These are phyloP conservation scores for Alternaria sp. DNA, from an alignment of 2,329 filamentous ascomycete species.

Conservation along the genomic window DNA sequence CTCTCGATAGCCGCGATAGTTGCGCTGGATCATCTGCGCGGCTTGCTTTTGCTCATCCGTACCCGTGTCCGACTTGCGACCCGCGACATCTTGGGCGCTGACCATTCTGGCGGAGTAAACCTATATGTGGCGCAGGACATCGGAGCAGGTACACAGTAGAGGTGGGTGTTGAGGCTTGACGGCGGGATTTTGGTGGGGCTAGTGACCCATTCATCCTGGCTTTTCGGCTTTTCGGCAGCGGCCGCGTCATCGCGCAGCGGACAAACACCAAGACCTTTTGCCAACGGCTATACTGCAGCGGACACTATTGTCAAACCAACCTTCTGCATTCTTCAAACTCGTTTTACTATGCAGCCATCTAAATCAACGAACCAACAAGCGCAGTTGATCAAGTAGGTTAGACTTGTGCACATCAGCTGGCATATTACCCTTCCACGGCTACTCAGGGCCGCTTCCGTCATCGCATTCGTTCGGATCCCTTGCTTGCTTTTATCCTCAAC, in stretches of 20 bases:
- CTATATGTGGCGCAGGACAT: constrained; percentile 15
- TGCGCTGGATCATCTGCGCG: constrained; percentile 59
- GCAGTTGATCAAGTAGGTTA: background rate
- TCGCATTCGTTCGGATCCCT: background rate
- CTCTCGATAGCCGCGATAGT: constrained; percentile 78
- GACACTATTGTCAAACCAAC: background rate
- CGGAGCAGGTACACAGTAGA: background rate
- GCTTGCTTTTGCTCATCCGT: constrained; percentile 39
- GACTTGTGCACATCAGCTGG: background rate
- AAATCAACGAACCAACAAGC: background rate
- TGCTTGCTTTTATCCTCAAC: background rate
- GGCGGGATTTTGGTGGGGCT: constrained; percentile 16
- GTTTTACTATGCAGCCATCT: background rate
- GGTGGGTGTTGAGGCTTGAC: constrained; percentile 17
- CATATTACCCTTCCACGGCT: background rate
- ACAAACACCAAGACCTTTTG: background rate
- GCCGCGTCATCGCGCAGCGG: background rate
- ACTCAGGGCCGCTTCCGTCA: background rate
- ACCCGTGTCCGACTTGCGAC: constrained; percentile 6
- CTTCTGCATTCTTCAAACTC: background rate
- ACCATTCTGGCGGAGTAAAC: constrained; percentile 17
- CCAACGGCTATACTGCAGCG: background rate
- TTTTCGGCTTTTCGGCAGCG: constrained; percentile 3
- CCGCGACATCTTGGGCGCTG: constrained; percentile 18
- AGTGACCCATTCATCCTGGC: constrained; percentile 4